Conservation (phyloP, 352 stramenopile species). For the Aphanomyces invadans region DNA sequence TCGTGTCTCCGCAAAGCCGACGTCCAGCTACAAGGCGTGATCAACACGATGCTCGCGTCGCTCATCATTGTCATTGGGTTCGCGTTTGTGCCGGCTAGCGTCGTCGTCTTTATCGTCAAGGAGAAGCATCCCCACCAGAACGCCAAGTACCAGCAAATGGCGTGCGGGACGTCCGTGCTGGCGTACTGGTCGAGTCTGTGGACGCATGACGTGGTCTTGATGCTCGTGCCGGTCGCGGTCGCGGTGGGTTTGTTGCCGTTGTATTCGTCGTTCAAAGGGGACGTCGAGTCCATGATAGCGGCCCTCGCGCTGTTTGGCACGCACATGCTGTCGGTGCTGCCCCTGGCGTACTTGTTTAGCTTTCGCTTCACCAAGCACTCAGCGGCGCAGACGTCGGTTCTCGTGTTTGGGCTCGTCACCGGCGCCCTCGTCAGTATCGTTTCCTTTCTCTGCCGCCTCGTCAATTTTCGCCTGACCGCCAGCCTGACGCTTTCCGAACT, state of each 20-base stretch:
- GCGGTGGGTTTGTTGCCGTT: constrained; percentile 37
- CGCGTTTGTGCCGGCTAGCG: constrained; percentile 52
- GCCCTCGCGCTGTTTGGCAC: constrained; percentile 36
- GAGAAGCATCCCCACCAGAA: constrained; percentile 64
- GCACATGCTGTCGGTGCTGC: constrained; percentile 44
- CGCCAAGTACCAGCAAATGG: constrained; percentile 53
- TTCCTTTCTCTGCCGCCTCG: constrained; percentile 63
- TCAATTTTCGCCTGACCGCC: constrained; percentile 34
- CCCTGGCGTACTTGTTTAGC: constrained; percentile 55
- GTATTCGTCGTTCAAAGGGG: constrained; percentile 30
- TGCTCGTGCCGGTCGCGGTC: constrained; percentile 35
- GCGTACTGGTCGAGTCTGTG: constrained; percentile 58
- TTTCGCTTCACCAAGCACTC: constrained; percentile 55
- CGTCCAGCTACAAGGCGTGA: constrained; percentile 50
- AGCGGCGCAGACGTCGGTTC: constrained; percentile 50
- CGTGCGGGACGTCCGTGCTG: constrained; percentile 41
- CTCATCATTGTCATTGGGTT: constrained; percentile 63
- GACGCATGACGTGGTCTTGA: constrained; percentile 45
- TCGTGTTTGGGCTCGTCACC: constrained; percentile 51
- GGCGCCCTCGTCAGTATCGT: constrained; percentile 65
- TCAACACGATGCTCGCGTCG: constrained; percentile 54
- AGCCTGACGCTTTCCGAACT: constrained; percentile 49
- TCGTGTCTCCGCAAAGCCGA: constrained; percentile 42
- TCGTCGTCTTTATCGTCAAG: constrained; percentile 55
- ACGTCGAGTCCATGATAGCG: constrained; percentile 35